Percentiles rank a stretch among this genome's conserved stretches.
Evolutionary conservation across 2,329 filamentous ascomycete species (phyloP).

Genomic region (Sclerotiophoma versabilis): DNA sequence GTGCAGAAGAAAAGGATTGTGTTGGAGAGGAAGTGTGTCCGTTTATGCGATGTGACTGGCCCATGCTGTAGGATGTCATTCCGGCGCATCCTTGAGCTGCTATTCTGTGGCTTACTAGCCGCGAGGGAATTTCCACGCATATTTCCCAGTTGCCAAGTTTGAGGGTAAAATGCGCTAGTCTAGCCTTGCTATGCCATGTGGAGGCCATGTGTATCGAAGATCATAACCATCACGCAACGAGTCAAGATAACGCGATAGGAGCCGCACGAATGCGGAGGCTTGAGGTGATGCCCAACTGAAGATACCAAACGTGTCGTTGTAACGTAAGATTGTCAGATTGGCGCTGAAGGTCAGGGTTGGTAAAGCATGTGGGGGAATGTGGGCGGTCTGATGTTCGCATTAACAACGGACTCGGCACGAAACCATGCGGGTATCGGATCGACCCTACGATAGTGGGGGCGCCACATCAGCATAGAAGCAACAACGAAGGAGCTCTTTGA

Average conservation of each 20-base stretch:
- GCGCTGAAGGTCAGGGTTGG: background rate
- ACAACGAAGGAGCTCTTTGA: background rate
- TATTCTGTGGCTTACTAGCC: constrained; percentile 3
- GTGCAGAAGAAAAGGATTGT: constrained; percentile 4
- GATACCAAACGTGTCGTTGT: background rate
- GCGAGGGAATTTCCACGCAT: background rate
- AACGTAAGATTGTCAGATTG: background rate
- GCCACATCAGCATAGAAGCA: constrained; percentile 7
- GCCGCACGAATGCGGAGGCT: background rate
- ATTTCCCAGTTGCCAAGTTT: constrained; percentile 3
- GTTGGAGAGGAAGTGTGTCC: constrained; percentile 19
- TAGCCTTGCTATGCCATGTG: constrained; percentile 8
- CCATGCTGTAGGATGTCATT: constrained; percentile 7
- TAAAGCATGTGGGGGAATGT: background rate
- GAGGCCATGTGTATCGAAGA: constrained; percentile 8
- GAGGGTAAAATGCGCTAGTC: background rate
- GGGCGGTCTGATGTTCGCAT: constrained; percentile 1
- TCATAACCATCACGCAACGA: background rate
- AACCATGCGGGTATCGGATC: constrained; percentile 21
- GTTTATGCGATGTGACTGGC: constrained; percentile 16
- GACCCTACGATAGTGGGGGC: constrained; percentile 12
- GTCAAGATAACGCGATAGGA: constrained; percentile 5
- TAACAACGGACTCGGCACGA: constrained; percentile 15
- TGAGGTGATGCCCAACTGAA: background rate
- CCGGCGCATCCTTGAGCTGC: constrained; percentile 5